phyloP scores from a whole-genome alignment of 2,329 filamentous ascomycete genomes.

The Pseudopithomyces maydicus region DNA sequence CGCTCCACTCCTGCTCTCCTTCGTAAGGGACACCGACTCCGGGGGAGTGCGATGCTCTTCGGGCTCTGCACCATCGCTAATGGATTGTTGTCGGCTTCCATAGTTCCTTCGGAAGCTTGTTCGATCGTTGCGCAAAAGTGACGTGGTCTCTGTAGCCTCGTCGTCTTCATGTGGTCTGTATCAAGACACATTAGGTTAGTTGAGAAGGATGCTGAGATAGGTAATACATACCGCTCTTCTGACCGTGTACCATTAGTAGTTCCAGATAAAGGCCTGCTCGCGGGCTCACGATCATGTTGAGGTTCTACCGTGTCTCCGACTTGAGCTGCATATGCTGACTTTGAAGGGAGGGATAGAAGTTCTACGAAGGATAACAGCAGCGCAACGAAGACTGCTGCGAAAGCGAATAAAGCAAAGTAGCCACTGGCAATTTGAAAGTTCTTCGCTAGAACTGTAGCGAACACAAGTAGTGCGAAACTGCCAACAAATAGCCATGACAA shows the following conservation, averaged over 20 bases:
- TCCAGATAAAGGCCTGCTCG: constrained; percentile 42
- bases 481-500: constrained; percentile 83
- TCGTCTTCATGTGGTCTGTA: constrained; percentile 34
- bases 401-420: constrained; percentile 82
- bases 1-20: constrained; percentile 85
- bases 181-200: not conserved
- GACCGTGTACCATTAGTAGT: constrained; percentile 36
- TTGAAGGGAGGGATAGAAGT: constrained; percentile 73
- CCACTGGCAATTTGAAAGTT: constrained; percentile 73
- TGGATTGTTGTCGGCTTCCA: constrained; percentile 45
- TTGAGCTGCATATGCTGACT: constrained; percentile 69
- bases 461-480: constrained; percentile 74
- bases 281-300: constrained; percentile 30
- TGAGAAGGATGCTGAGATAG: not conserved
- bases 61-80: constrained; percentile 41
- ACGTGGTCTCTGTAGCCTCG: constrained; percentile 61
- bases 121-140: constrained; percentile 57
- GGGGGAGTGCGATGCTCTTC: constrained; percentile 43
- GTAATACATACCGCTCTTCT: constrained; percentile 28
- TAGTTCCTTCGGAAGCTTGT: constrained; percentile 61
- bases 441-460: constrained; percentile 76
- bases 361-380: constrained; percentile 79
- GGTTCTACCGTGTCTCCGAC: constrained; percentile 41
- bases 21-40: constrained; percentile 55
- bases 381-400: constrained; percentile 75